Base-by-base conservation (phyloP, 768 basidiomycete species). In the Termitomyces sp. region DNA sequence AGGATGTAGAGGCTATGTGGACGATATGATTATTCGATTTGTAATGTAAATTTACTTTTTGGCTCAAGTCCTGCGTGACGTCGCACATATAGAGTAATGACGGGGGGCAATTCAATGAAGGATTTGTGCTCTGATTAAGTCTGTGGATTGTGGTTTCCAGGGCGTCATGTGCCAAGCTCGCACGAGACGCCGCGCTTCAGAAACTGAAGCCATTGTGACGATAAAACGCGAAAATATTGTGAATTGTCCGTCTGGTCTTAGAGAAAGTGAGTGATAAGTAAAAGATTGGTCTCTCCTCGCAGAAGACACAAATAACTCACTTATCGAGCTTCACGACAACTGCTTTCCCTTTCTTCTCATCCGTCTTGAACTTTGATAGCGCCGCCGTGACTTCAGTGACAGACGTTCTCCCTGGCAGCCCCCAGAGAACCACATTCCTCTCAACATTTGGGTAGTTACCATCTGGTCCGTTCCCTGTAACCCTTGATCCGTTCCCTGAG, bases 101-200 rank as follows among this genome's bases (percentile, higher is more conserved):
- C 46, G 51, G 14, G 25, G 3, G 34, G 20, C 32, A 8, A n/a
- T 29, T 66, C 64, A 71, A 60, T 71, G 64, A 57, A 71, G 61
- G 51, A 67, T 55, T 34, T 65, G 63, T 5, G 69, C 71, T 45
- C 63, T 43, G 51, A 64, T 62, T n/a, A 31, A 32, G 32, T 59
- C 58, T 55, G 38, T 49, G 40, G 56, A 64, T 25, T 54, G 60
- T 31, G 38, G 49, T 54, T 54, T 42, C 32, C 65, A 63, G 5
- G 74, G 72, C 1, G 82, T 85, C 78, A 85, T 80, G 69, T 94
- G 89, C 49, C 87, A 61, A 42, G 76, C 71, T 54, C 88, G 84
- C 20, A 86, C 86, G 31, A 92, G 72, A 56, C 83, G 83, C 66
- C 89, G 83, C 1, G 92, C 92, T 67, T 92, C 88, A 9, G 88